A percentile compares a stretch with the other conserved stretches of the same genome.
phyloP scores from a whole-genome alignment of 2,329 filamentous ascomycete genomes.

The Botrytis hyacinthi region DNA sequence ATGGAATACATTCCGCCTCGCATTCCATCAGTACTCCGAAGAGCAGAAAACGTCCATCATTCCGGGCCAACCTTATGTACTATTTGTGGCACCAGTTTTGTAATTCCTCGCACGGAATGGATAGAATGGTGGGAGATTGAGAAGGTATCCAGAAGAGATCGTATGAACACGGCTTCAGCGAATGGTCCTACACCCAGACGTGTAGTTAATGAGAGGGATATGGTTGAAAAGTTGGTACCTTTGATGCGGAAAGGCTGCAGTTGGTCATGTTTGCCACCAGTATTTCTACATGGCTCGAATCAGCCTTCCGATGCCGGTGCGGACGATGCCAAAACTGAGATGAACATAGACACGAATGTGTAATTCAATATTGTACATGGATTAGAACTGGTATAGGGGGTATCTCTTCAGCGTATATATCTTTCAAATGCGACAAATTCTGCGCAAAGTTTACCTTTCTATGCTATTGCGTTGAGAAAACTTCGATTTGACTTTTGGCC shows the following conservation, averaged over 20 bases:
- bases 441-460: neutral
- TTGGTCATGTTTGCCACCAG: constrained; percentile 38
- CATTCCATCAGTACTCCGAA: constrained; percentile 28
- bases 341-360: neutral
- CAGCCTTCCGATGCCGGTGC: neutral
- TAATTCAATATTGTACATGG: neutral
- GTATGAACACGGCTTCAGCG: neutral
- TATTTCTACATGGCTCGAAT: neutral
- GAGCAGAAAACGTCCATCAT: constrained; percentile 44
- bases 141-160: constrained; percentile 24
- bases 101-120: constrained; percentile 57
- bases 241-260: constrained; percentile 40
- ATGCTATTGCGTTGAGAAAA: neutral
- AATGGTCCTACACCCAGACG: constrained; percentile 24
- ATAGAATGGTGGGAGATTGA: constrained; percentile 58
- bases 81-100: constrained; percentile 48
- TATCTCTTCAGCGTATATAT: neutral
- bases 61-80: constrained; percentile 53
- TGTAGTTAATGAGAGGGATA: constrained; percentile 36
- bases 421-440: neutral
- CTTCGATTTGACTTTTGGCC: neutral
- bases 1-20: constrained; percentile 30
- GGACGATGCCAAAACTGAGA: neutral
- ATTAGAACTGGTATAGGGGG: too few species aligned
- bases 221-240: constrained; percentile 37